Percentiles rank a stretch among this genome's conserved stretches.
phyloP scores from a whole-genome alignment of 106 monocot species.

The Dactylorhiza incarnata region DNA sequence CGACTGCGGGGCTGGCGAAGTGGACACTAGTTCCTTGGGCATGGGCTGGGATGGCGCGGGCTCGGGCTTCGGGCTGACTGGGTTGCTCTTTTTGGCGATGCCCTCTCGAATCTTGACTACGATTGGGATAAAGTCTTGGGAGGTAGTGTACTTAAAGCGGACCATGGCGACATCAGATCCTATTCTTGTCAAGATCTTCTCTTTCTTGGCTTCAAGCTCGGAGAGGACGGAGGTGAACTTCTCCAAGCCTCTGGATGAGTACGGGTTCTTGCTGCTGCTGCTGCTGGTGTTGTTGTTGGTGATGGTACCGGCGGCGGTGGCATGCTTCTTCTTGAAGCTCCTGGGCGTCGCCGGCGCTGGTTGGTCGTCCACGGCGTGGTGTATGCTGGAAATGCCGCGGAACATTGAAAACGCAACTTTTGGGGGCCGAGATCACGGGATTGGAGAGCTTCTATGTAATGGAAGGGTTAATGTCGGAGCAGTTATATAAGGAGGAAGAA shows the following conservation, averaged over 20 bases:
- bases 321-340: conserved; percentile 10
- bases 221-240: conserved; percentile 51
- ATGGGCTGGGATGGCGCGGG: not conserved
- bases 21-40: not conserved
- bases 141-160: conserved; percentile 21
- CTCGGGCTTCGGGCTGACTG: not conserved
- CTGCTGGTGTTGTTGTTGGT: too few species aligned
- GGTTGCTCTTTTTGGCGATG: not conserved
- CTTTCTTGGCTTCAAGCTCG: conserved; percentile 36
- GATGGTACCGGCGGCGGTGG: too few species aligned
- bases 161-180: conserved; percentile 15
- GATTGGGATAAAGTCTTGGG: conserved; percentile 32
- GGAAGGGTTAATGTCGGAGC: not conserved
- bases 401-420: conserved; percentile 17
- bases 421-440: not conserved
- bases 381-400: conserved; percentile 43
- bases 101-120: conserved; percentile 8
- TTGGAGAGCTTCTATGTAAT: not conserved
- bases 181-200: conserved; percentile 28
- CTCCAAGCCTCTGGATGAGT: conserved; percentile 41
- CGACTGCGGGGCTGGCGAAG: not conserved
- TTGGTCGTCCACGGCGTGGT: conserved; percentile 25
- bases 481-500: not conserved
- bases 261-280: conserved; percentile 34
- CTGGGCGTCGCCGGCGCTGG: conserved; percentile 9